phyloP scores from a whole-genome alignment of 2,329 filamentous ascomycete species.

The Fusarium sp. region DNA sequence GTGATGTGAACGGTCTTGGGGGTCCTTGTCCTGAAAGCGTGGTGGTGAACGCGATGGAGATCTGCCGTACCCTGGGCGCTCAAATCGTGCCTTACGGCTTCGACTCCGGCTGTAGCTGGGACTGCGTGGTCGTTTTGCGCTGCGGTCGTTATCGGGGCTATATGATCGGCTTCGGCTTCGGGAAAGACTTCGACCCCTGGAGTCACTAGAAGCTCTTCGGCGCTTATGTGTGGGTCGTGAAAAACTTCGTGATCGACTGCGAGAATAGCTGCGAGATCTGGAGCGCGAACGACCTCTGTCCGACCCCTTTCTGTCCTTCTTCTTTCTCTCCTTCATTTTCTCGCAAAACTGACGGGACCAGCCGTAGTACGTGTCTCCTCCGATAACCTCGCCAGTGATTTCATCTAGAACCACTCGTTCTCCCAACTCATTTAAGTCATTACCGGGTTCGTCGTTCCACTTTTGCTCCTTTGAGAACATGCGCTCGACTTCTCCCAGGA shows the following conservation, averaged over 20 bases:
- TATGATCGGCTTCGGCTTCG: constrained; percentile 45
- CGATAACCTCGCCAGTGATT: constrained; percentile 69
- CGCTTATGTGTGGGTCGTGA: constrained; percentile 47
- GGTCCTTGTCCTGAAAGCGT: constrained; percentile 26
- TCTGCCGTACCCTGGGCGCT: constrained; percentile 37
- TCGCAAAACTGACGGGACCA: constrained; percentile 85
- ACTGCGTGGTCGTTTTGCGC: constrained; percentile 37
- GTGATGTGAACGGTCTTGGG: constrained; percentile 18
- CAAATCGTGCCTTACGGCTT: constrained; percentile 28
- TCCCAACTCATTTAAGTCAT: constrained; percentile 80
- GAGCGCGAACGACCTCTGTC: constrained; percentile 49
- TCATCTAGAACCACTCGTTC: constrained; percentile 73
- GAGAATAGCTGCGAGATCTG: constrained; percentile 43
- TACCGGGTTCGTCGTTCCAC: constrained; percentile 57
- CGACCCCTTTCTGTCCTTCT: constrained; percentile 39
- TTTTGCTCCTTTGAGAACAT: constrained; percentile 68
- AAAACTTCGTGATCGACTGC: constrained; percentile 44
- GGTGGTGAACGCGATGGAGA: constrained; percentile 41
- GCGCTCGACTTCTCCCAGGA: constrained; percentile 74
- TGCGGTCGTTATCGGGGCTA: constrained; percentile 35
- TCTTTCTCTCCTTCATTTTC: constrained; percentile 74
- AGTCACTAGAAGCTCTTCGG: constrained; percentile 39
- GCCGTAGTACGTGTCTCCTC: constrained; percentile 83
- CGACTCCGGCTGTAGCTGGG: constrained; percentile 39
- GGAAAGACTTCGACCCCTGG: constrained; percentile 33